Percentiles rank a stretch among this genome's conserved stretches.
Evolutionary conservation across 176 grass and related monocot species (phyloP).

Genomic region (Aegilops speltoides): DNA sequence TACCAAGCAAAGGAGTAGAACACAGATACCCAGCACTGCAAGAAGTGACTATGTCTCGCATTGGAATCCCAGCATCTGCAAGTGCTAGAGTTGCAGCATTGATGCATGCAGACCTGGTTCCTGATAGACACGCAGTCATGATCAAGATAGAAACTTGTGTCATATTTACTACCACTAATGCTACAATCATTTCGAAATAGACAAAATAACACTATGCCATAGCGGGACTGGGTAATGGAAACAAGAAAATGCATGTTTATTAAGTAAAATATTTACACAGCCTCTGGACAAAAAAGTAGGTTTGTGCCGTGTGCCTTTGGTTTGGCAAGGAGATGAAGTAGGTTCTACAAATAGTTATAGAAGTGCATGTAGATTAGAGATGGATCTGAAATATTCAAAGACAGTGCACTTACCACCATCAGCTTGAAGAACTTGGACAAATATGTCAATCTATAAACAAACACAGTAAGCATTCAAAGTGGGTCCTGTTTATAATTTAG

Average conservation of each 20-base stretch:
- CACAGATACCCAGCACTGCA: conserved; percentile 95
- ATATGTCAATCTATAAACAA: conserved; percentile 83
- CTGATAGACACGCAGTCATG: conserved; percentile 38
- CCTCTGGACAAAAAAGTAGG: background rate
- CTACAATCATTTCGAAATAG: no score
- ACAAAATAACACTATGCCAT: background rate
- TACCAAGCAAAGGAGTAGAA: conserved; percentile 91
- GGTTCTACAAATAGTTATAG: background rate
- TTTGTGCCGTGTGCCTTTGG: conserved; percentile 8
- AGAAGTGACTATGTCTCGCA: conserved; percentile 92
- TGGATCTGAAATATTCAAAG: background rate
- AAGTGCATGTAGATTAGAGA: no score
- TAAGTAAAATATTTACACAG: conserved; percentile 8
- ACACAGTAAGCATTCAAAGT: conserved; percentile 9
- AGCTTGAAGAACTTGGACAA: conserved; percentile 99
- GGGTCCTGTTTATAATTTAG: background rate
- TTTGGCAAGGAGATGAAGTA: background rate
- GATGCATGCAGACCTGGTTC: conserved; percentile 95
- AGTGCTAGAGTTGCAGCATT: conserved; percentile 98
- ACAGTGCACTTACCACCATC: conserved; percentile 62
- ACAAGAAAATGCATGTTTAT: background rate
- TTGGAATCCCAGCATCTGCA: conserved; percentile 92
- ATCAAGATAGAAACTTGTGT: conserved; percentile 8
- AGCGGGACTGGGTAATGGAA: background rate
- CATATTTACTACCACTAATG: background rate